Evolutionary conservation across 2,329 filamentous ascomycete species (phyloP).

Genomic region (Colletotrichum destructivum): DNA sequence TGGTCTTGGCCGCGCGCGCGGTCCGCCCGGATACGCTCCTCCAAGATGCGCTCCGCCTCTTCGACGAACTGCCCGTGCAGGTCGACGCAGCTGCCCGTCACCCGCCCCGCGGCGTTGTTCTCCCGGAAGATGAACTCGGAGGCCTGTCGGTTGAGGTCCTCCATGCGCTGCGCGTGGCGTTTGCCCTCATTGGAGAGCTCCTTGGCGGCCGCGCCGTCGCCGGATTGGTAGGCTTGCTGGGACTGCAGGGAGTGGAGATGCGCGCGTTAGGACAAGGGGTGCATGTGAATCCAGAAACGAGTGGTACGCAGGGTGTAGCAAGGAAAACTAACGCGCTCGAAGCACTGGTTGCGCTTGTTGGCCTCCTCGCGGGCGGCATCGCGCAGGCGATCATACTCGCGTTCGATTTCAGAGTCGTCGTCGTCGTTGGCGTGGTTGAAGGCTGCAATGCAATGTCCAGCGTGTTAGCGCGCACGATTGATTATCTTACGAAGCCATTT

Average conservation of each 20-base stretch:
- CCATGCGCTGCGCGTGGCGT: constrained; percentile 85
- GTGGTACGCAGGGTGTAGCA: neutral
- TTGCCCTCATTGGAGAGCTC: constrained; percentile 89
- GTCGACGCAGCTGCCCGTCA: constrained; percentile 88
- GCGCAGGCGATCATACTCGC: constrained; percentile 93
- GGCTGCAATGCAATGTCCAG: constrained; percentile 63
- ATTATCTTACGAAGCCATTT: too few relatives aligned
- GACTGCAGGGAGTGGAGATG: constrained; percentile 60
- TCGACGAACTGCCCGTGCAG: constrained; percentile 95
- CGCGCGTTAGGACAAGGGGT: constrained; percentile 7
- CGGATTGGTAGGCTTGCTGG: constrained; percentile 84
- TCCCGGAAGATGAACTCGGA: constrained; percentile 95
- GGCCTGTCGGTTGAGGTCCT: constrained; percentile 90
- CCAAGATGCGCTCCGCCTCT: constrained; percentile 92
- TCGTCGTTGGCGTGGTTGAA: constrained; percentile 80
- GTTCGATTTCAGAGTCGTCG: constrained; percentile 75
- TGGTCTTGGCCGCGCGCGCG: constrained; percentile 81
- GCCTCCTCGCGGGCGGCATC: constrained; percentile 87
- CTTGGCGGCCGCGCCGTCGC: constrained; percentile 89
- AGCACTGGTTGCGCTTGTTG: constrained; percentile 82
- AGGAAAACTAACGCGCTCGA: constrained; percentile 73
- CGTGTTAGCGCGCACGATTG: constrained; percentile 9
- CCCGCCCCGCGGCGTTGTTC: constrained; percentile 86
- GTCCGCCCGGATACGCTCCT: constrained; percentile 86
- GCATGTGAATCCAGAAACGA: constrained; percentile 1